phyloP scores from a whole-genome alignment of 805 yeast species.

The Candida succiphila region DNA sequence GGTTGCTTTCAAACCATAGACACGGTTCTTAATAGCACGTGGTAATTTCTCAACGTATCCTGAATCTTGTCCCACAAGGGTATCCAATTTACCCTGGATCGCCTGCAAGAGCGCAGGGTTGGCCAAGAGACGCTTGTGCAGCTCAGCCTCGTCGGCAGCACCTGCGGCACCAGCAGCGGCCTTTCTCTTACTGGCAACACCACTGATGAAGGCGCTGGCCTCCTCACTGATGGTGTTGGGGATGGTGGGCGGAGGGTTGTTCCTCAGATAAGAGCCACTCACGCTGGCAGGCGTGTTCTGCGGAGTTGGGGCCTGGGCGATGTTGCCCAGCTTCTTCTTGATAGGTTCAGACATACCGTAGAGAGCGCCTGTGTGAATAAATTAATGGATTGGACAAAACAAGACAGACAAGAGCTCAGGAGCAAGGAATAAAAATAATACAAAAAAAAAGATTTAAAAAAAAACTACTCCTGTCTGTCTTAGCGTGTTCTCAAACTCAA shows the following conservation, averaged over 20 bases:
- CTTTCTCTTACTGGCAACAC: too few species aligned
- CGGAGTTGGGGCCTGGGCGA: conserved; percentile 93
- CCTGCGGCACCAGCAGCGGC: too few species aligned
- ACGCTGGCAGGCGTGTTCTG: conserved; percentile 95
- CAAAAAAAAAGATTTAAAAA: too few species aligned
- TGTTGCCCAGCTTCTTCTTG: conserved; percentile 61
- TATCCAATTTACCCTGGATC: conserved; percentile 83
- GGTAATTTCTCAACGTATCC: conserved; percentile 82
- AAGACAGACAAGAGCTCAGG: too few species aligned
- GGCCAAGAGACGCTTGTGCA: conserved; percentile 34
- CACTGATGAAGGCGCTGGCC: too few species aligned
- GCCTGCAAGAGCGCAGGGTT: conserved; percentile 76
- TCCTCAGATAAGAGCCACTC: conserved; percentile 60
- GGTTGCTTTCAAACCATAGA: conserved; percentile 71
- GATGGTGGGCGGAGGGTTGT: conserved; percentile 46
- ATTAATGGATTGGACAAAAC: not conserved
- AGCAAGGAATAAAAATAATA: too few species aligned
- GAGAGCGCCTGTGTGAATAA: not conserved
- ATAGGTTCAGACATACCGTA: conserved; percentile 75
- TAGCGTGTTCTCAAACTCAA: too few species aligned
- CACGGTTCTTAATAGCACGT: conserved; percentile 58
- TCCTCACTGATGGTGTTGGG: conserved; percentile 71
- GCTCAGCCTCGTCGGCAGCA: conserved; percentile 30
- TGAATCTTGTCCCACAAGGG: conserved; percentile 74
- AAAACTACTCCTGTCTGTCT: too few species aligned